Base-by-base conservation (phyloP, 176 grass and related monocot genomes). In the Raddia distichophylla region DNA sequence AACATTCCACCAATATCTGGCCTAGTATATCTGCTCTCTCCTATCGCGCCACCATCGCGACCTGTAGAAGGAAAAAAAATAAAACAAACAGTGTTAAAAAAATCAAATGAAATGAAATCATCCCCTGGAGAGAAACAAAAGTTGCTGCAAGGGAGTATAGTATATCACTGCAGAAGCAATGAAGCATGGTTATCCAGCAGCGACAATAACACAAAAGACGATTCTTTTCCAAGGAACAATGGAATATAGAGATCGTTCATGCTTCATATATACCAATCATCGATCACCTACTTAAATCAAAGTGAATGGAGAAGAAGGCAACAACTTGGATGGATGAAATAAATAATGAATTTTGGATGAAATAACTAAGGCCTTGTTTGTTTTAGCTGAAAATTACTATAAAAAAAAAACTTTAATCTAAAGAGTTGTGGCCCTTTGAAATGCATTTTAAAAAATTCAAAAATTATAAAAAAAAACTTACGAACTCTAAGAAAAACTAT, bases 11-110 rank as follows among this genome's bases (percentile, higher is more conserved):
- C 59, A 44, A 77, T 64, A 44, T 65, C 50, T 74, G 81, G 72
- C 78, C 83, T 89, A 89, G 72, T 86, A 89, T 58, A 93, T 64
- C 69, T 88, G 95, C 75, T 94, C 88, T 84, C 95, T 86, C 59
- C 90, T 98, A 77, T 83, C 88, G 16, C 73, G 59, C 75, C 62
- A 89, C 86, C 95, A 94, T 70, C 92, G 91, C 81, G 69, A 78
- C 88, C 95, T 98, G 84, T 70, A 87, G 40, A 6, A 81, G 81
- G n/a, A n/a, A 82, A 85, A 89, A 60, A 17, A 71, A 81, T 35
- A 17, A 71, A 81, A 35, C 79, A 85, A 60, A 2, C 5, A 42
- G 42, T 75, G 56, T 83, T 64, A 90, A 49, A 57, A 49, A 57
- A 60, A 42, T 7, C 5, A 1, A 8, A 71, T 6, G 52, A 62